Evolutionary conservation across 83 land plant genomes (phyloP), one percentile per base, ranked within the genome.

Genomic region (Thuja plicata): DNA sequence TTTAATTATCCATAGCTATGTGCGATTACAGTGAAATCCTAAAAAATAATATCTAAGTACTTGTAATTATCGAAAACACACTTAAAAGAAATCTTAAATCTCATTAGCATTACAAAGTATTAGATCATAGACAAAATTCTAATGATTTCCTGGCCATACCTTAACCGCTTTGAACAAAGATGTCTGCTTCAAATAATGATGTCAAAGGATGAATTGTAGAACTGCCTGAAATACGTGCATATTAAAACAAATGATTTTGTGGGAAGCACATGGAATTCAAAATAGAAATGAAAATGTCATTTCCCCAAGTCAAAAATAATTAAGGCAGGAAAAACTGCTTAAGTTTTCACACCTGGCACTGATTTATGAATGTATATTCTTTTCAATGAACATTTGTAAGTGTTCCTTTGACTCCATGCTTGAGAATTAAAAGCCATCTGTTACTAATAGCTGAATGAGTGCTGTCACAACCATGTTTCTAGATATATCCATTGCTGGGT

Each of bases 381-480:
- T 79, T 37, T 79, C 83, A 79, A 79, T 79, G 27, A 79, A 2
- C 83, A 79, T 79, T 79, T 79, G 2, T 40, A 79, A 79, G 83
- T n/a, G 30, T 80, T 80, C 24, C 84, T 41, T 80, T 80, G 84
- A 80, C 12, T 43, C 46, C 48, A 27, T 41, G 78, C 87, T 66
- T 82, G 17, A 52, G 32, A 73, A 34, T 88, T 85, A 90, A 89
- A 84, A 84, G 38, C 92, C 92, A 91, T 91, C 92, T 12, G 91
- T 91, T 21, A 84, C 84, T 21, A 91, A 87, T 38, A 91, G 66
- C 24, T 88, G 88, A 45, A 90, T 84, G 19, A 91, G 89, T 35
- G 92, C 89, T 24, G 87, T 74, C 19, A 90, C 92, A 66, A 91
- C 92, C 57, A 86, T 76, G 86, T 91, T 91, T 15, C 82, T 55